Evolutionary conservation across 306 rosid genomes (phyloP), one percentile per base, ranked within the genome.

Genomic region (Biancaea sappan): DNA sequence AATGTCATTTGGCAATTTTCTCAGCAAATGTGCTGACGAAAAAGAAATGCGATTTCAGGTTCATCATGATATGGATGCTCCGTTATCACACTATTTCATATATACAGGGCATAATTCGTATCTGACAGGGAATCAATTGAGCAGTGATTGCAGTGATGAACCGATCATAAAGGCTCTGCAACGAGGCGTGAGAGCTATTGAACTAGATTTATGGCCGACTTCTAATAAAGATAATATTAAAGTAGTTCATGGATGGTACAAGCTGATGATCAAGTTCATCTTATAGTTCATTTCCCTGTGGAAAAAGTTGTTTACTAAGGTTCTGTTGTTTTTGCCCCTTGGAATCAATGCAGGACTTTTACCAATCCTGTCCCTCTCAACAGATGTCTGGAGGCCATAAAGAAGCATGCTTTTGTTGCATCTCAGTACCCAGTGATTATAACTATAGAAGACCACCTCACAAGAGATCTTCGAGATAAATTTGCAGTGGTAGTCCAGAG

Each of bases 71-170:
- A 94, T 92, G 98, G 81, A 66, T 38, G 94, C 90, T 81, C 98
- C 98, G 63, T 70, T 91, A 74, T 88, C 98, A 62, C 98, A 92
- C 78, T 94, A 90, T 83, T 94, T 85, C 92, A 94, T 92, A 84
- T 92, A 91, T 16, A 90, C 98, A 63, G 97, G 98, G 34, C 98
- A 94, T 67, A 94, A 94, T 84, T 94, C 98, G 37, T 94, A 91
- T 74, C 90, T 94, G 0, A 91, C 87, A 34, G 98, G 98, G 75
- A 94, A 94, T 82, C 98, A 94, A 79, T 71, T 94, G 10, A 90
- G 88, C 81, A 90, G 98, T 81, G 95, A 94, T 35, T 90, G 95
- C 56, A 94, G 98, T 18, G 93, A 87, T 70, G 85, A 79, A 28
- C 98, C 98, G 47, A 90, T 94, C 77, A 90, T 88, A 66, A 84